Evolutionary conservation across 1,284 basidiomycete genomes (phyloP).

Genomic region (Schizophyllum amplum): DNA sequence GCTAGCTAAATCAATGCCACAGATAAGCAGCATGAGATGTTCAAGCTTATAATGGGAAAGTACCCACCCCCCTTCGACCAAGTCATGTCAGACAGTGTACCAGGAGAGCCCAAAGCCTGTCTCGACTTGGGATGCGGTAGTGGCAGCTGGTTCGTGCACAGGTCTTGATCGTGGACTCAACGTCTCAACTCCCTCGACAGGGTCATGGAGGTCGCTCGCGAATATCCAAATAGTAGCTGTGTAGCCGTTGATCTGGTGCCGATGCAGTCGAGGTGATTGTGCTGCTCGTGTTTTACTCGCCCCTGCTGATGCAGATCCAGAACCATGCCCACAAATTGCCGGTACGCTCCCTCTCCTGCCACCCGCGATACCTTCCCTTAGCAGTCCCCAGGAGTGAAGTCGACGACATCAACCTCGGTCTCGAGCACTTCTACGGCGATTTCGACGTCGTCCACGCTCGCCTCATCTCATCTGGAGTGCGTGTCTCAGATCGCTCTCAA

Average conservation of each 20-base stretch:
- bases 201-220: constrained; percentile 65
- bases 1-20: constrained; percentile 3
- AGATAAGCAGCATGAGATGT: constrained; percentile 65
- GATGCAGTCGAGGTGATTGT: constrained; percentile 56
- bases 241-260: constrained; percentile 74
- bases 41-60: constrained; percentile 54
- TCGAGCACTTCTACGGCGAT: constrained; percentile 70
- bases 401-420: constrained; percentile 74
- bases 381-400: constrained; percentile 54
- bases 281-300: constrained; percentile 2
- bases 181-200: constrained; percentile 29
- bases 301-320: constrained; percentile 22
- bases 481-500: constrained; percentile 18
- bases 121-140: constrained; percentile 77
- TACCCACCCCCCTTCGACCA: constrained; percentile 50
- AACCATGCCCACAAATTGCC: constrained; percentile 59
- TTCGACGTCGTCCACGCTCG: constrained; percentile 70
- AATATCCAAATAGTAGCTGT: constrained; percentile 59
- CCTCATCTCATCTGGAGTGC: constrained; percentile 60
- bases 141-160: constrained; percentile 53
- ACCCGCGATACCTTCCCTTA: constrained; percentile 1
- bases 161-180: constrained; percentile 3
- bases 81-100: constrained; percentile 49
- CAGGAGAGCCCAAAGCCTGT: constrained; percentile 49
- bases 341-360: constrained; percentile 31